These are phyloP conservation scores for Nigrospora osmanthi DNA, from an alignment of 2,329 filamentous ascomycete genomes.

Conservation along the genomic window DNA sequence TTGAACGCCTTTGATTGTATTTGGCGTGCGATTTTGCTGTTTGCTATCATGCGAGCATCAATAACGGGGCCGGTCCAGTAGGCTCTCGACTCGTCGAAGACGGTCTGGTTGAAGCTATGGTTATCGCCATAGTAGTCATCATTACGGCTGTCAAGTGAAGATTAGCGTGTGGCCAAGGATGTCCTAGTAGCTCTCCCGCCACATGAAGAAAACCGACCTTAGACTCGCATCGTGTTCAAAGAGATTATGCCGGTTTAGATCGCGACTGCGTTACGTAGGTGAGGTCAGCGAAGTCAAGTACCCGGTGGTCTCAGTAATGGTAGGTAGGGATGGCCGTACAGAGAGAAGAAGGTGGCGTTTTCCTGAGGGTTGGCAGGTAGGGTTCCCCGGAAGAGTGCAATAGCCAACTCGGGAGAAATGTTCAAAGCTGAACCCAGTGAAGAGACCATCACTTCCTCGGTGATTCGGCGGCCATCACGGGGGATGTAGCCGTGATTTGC, in stretches of 20 bases:
- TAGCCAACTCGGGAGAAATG: no score
- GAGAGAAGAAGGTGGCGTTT: no score
- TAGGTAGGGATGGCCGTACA: no score
- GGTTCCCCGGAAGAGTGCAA: no score
- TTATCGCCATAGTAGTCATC: conserved; percentile 41
- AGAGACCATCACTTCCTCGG: no score
- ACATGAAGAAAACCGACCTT: conserved; percentile 13
- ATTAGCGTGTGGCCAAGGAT: neutral
- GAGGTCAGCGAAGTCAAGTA: no score
- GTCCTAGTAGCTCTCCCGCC: neutral
- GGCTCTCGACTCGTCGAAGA: conserved; percentile 31
- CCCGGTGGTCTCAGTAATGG: no score
- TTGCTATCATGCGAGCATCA: conserved; percentile 28
- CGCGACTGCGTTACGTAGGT: no score
- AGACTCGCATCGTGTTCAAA: conserved; percentile 37
- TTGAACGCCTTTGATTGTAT: conserved; percentile 34
- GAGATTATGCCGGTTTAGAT: conserved; percentile 30
- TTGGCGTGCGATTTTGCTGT: conserved; percentile 35
- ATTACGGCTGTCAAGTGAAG: conserved; percentile 19
- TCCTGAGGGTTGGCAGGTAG: no score
- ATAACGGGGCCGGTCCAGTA: conserved; percentile 34
- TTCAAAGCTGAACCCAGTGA: no score
- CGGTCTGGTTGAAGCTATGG: conserved; percentile 35
- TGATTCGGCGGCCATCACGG: no score
- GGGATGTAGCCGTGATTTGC: no score